Conservation (phyloP, 495 filamentous ascomycete genomes). For the Cercophora samala region DNA sequence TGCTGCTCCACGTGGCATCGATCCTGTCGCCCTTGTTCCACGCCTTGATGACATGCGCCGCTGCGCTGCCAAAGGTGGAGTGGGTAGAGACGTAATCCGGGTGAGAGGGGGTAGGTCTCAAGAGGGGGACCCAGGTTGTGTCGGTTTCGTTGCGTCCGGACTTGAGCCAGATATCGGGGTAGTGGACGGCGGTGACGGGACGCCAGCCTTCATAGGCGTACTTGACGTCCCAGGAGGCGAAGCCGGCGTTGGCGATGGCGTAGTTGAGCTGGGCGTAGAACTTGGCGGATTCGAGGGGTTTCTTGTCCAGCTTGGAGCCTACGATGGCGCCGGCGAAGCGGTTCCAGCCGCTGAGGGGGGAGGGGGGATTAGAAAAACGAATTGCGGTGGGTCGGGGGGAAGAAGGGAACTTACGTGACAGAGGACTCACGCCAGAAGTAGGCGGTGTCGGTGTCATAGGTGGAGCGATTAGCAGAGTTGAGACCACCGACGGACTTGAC, state of each 20-base stretch:
- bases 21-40: constrained; percentile 28
- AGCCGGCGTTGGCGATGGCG: constrained; percentile 38
- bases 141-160: constrained; percentile 25
- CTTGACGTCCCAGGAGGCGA: constrained; percentile 35
- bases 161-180: constrained; percentile 25
- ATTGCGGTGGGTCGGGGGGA: too few species aligned
- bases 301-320: constrained; percentile 24
- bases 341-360: constrained; percentile 27
- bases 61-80: constrained; percentile 36
- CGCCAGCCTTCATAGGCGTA: constrained; percentile 33
- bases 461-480: constrained; percentile 25
- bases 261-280: constrained; percentile 40
- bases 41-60: constrained; percentile 25
- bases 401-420: constrained; percentile 20
- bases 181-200: constrained; percentile 35
- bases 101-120: constrained; percentile 35
- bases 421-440: constrained; percentile 37
- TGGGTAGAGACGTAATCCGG: constrained; percentile 38
- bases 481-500: constrained; percentile 31
- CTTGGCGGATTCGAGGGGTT: constrained; percentile 32
- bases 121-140: constrained; percentile 32
- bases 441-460: constrained; percentile 33
- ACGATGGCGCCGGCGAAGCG: constrained; percentile 33
- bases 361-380: constrained; percentile 9
- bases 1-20: constrained; percentile 29